Base-by-base conservation (phyloP, 495 filamentous ascomycete genomes). In the Hypomontagnella monticulosa region DNA sequence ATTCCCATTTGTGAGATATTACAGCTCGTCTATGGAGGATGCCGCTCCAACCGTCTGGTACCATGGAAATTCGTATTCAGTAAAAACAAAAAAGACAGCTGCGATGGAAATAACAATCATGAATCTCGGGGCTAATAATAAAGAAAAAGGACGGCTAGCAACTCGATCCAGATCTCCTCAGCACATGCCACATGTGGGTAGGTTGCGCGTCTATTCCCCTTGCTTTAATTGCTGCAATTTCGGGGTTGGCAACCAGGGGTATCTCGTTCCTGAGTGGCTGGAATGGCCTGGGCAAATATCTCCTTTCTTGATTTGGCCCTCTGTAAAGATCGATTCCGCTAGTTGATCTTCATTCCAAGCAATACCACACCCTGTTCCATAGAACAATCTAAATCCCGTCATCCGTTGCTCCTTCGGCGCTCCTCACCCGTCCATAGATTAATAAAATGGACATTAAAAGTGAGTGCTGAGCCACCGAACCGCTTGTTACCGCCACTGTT, bases 151-250 rank as follows among this genome's bases (percentile, higher is more conserved):
- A 14, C 38, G 53, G 16, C 49, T 53, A 61, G 48, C 33, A 58
- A 43, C 33, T 51, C 62, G 51, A 58, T 61, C 61, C 57, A 66
- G 67, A 70, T 70, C 50, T 70, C 37, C 52, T 57, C 52, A 44
- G 48, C 62, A 70, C 62, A 70, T 66, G 48, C 62, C 62, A 58
- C 57, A 48, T 61, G 67, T 66, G 67, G 67, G 40, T 66, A 49
- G 50, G 46, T 44, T 70, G 62, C 62, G 67, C 51, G 67, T 70
- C 61, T 59, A 55, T 55, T 60, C 49, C 36, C 57, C 57, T 70
- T 27, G 38, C 56, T 66, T 70, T 70, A 62, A 70, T 70, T 70
- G 57, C 66, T 53, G 61, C 62, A 70, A 70, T 70, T 62, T 70
- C 67, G 57, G 67, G 57, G 37, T 46, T 53, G 42, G n/a, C 48